phyloP scores from a whole-genome alignment of 495 filamentous ascomycete species.

The Lophiotrema nucula region DNA sequence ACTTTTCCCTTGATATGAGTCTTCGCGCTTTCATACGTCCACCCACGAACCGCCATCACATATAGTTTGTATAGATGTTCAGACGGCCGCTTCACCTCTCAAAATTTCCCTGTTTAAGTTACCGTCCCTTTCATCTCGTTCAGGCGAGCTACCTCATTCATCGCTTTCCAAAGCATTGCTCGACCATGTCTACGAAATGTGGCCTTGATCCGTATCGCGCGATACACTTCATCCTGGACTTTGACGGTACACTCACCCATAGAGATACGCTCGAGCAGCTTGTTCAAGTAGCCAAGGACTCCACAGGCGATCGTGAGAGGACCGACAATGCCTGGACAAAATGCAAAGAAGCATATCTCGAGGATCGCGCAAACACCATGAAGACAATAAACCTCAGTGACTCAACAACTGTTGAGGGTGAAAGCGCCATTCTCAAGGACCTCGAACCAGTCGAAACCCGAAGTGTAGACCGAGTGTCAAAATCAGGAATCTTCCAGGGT shows the following conservation, averaged over 20 bases:
- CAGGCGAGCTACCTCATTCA: no score
- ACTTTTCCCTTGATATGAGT: no score
- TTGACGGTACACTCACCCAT: conserved; percentile 42
- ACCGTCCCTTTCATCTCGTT: no score
- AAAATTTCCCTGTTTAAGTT: no score
- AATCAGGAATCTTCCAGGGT: conserved; percentile 17
- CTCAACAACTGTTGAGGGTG: not conserved
- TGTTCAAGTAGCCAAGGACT: conserved; percentile 23
- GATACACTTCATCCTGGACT: conserved; percentile 45
- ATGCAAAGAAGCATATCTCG: conserved; percentile 1
- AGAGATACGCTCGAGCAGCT: conserved; percentile 38
- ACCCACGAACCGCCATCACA: no score
- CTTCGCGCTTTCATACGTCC: no score
- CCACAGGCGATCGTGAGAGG: not conserved
- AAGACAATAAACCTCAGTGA: not conserved
- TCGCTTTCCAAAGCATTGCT: no score
- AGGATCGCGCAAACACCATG: conserved; percentile 7
- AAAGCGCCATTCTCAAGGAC: conserved; percentile 3
- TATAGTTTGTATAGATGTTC: no score
- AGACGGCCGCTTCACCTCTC: no score
- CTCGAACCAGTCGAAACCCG: conserved; percentile 12
- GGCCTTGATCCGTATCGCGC: no score
- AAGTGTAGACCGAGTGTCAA: conserved; percentile 16
- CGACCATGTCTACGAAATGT: no score
- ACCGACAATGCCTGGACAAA: not conserved